Evolutionary conservation across 495 filamentous ascomycete genomes (phyloP).

Genomic region (Pseudevernia furfuracea): DNA sequence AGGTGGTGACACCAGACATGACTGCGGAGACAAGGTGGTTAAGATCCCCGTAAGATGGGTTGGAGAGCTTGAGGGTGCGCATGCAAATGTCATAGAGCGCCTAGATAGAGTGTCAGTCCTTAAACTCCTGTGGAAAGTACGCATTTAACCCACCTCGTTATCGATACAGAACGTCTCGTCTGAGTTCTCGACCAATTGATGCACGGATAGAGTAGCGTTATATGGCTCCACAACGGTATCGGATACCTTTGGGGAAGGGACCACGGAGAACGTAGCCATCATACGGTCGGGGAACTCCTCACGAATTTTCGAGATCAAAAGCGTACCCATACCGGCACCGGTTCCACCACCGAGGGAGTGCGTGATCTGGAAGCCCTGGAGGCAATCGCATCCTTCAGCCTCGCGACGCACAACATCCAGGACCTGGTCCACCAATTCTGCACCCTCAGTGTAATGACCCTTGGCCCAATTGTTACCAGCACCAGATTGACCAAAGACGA

Average conservation of each 20-base stretch:
- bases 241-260: constrained; percentile 99
- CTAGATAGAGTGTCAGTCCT: constrained; percentile 34
- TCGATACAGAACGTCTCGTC: constrained; percentile 99
- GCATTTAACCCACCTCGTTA: constrained; percentile 64
- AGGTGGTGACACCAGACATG: constrained; percentile 99
- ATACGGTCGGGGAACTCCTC: constrained; percentile 99
- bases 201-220: constrained; percentile 97
- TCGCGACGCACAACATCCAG: constrained; percentile 98
- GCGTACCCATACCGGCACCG: constrained; percentile 99
- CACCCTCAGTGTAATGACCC: constrained; percentile 99
- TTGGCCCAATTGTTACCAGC: constrained; percentile 99
- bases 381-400: constrained; percentile 98
- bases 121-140: neutral
- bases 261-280: constrained; percentile 99
- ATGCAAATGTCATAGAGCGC: constrained; percentile 99
- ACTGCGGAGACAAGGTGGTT: constrained; percentile 99
- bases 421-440: constrained; percentile 96
- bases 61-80: constrained; percentile 95
- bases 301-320: constrained; percentile 99
- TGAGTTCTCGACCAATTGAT: constrained; percentile 99
- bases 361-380: constrained; percentile 99
- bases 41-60: constrained; percentile 97
- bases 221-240: constrained; percentile 99
- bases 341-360: constrained; percentile 99
- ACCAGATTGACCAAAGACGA: constrained; percentile 99